phyloP scores from a whole-genome alignment of 306 rosid species.

The Inga laurina region DNA sequence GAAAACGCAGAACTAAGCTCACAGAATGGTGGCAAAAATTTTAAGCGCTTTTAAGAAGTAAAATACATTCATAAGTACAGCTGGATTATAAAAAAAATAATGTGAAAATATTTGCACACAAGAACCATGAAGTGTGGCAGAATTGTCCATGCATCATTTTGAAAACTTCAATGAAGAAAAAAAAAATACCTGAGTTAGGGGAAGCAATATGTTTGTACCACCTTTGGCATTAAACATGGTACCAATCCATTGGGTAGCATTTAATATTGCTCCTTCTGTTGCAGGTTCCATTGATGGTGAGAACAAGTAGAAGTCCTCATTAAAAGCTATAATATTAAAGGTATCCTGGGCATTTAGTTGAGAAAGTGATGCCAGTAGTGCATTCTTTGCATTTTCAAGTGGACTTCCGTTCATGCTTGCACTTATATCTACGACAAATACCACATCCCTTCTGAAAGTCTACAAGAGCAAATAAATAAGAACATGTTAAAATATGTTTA shows the following conservation, averaged over 20 bases:
- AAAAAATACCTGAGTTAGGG: slow-evolving; percentile 69
- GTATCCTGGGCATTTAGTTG: slow-evolving; percentile 60
- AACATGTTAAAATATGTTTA: background rate
- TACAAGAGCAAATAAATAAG: slow-evolving; percentile 37
- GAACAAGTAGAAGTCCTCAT: slow-evolving; percentile 55
- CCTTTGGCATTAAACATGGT: slow-evolving; percentile 60
- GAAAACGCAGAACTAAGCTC: slow-evolving; percentile 20
- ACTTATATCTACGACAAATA: slow-evolving; percentile 77
- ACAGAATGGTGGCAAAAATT: background rate
- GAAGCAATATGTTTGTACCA: slow-evolving; percentile 79
- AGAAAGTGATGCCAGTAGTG: slow-evolving; percentile 70
- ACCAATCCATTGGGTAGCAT: slow-evolving; percentile 67
- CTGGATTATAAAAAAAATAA: slow-evolving; percentile 17
- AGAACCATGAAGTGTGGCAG: slow-evolving; percentile 26
- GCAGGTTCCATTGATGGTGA: slow-evolving; percentile 73
- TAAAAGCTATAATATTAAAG: slow-evolving; percentile 82
- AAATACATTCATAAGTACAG: slow-evolving; percentile 14
- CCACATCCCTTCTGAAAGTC: slow-evolving; percentile 81
- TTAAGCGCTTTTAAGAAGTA: slow-evolving; percentile 16
- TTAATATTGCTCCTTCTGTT: slow-evolving; percentile 55
- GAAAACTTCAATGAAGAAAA: background rate
- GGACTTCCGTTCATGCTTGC: slow-evolving; percentile 88
- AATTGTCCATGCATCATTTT: slow-evolving; percentile 4
- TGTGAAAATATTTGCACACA: background rate
- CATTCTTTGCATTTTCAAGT: slow-evolving; percentile 69